Base-by-base conservation (phyloP, 2,329 filamentous ascomycete genomes). In the Paraphaeosphaeria minitans region DNA sequence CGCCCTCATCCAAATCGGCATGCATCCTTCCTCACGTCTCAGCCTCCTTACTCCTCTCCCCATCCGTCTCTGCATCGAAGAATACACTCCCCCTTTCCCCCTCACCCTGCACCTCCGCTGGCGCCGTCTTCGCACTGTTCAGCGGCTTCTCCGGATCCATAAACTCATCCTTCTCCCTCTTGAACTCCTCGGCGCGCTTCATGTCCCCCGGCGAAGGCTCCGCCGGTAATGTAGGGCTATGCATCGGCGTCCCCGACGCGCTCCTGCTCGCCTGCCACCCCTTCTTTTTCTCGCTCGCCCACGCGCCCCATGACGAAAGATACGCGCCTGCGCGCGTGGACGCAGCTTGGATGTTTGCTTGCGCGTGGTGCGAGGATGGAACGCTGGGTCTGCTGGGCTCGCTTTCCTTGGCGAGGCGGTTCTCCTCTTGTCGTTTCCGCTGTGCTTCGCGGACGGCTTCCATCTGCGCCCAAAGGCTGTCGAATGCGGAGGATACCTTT, bases 381-480 rank as follows among this genome's bases (percentile, higher is more conserved):
- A 53, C 50, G 8, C 16, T 58, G 57, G 35, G 61, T 9, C 19
- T 63, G 41, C 46, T 62, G n/a, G 58, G 64, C 39, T 74, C 70
- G 42, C 67, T 74, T 45, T 72, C 73, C 29, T 64, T 73, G 3
- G 77, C 75, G 73, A 72, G 77, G 63, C 80, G 79, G 49, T 80
- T 76, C 69, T 89, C 84, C 59, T 89, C 87, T 5, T 83, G 80
- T 52, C 83, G 82, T 68, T 85, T 87, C 57, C 86, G 82, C 74
- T 93, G 90, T 16, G 86, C 85, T 77, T 93, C 91, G 14, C 91
- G 84, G 78, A 92, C 85, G 2, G 86, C 80, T 76, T 98, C 94
- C 78, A 98, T 91, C 67, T 98, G 94, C 0, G 92, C 86, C 82
- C 96, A 98, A 29, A 98, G 82, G 70, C 87, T 93, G 75, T 90